Conservation (phyloP, 805 yeast species). For the Spathaspora arborariae region DNA sequence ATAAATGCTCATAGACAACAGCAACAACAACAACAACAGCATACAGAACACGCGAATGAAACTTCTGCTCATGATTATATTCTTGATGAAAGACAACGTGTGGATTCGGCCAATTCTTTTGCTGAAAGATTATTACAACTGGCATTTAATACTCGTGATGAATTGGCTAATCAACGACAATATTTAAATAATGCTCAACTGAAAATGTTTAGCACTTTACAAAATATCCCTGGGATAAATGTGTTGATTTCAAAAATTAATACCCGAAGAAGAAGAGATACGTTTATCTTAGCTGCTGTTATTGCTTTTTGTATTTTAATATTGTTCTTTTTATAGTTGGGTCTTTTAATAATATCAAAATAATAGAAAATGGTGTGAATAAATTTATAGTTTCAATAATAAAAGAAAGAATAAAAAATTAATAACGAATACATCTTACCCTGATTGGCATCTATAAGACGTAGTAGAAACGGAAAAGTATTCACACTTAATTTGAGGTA, state of each 20-base stretch:
- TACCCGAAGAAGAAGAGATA: slow-evolving; percentile 84
- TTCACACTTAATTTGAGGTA: too few relatives aligned
- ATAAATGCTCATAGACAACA: slow-evolving; percentile 63
- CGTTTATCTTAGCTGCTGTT: slow-evolving; percentile 73
- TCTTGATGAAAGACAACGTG: slow-evolving; percentile 70
- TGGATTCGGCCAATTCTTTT: slow-evolving; percentile 65
- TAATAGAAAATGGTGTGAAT: too few relatives aligned
- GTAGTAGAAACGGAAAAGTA: too few relatives aligned
- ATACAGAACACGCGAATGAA: slow-evolving; percentile 2
- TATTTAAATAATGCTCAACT: slow-evolving; percentile 60
- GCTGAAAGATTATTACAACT: slow-evolving; percentile 80
- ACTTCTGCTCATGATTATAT: slow-evolving; percentile 65
- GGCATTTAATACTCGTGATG: slow-evolving; percentile 89
- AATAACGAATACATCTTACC: too few relatives aligned
- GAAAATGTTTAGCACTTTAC: slow-evolving; percentile 56
- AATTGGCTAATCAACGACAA: slow-evolving; percentile 67
- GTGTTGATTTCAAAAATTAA: slow-evolving; percentile 74
- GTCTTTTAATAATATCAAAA: too few relatives aligned
- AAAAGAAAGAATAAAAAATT: too few relatives aligned
- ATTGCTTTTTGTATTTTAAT: slow-evolving; percentile 70
- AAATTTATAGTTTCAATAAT: too few relatives aligned
- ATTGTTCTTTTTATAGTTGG: slow-evolving; percentile 43
- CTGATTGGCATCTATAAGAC: too few relatives aligned
- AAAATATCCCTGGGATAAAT: slow-evolving; percentile 79
- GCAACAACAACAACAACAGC: slow-evolving; percentile 22